Evolutionary conservation across 2,329 filamentous ascomycete genomes (phyloP).

Genomic region (Fusarium liriodendri): DNA sequence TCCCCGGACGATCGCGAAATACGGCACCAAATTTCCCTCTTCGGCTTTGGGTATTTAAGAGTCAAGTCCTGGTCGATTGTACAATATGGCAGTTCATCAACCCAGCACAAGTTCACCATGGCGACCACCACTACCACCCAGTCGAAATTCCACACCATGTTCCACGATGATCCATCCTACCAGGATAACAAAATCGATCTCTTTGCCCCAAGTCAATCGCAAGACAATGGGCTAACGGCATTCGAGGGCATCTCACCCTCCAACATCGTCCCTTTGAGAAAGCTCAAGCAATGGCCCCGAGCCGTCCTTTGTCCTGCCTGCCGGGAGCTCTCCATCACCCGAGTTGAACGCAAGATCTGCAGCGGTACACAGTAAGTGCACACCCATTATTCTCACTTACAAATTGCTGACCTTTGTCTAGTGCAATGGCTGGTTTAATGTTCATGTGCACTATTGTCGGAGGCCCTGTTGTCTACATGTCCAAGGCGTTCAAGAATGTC

Average conservation of each 20-base stretch:
- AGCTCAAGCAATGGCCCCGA: constrained; percentile 38
- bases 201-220: neutral
- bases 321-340: constrained; percentile 33
- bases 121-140: constrained; percentile 5
- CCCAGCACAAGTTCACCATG: neutral
- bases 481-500: constrained; percentile 35
- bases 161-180: neutral
- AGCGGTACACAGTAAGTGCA: constrained; percentile 36
- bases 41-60: neutral
- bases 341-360: constrained; percentile 36
- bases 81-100: neutral
- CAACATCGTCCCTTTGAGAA: constrained; percentile 28
- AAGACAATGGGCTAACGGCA: constrained; percentile 6
- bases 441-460: constrained; percentile 35
- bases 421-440: constrained; percentile 36
- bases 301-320: constrained; percentile 37
- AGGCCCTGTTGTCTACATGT: constrained; percentile 23
- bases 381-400: too few relatives aligned
- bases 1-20: neutral
- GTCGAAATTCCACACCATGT: neutral
- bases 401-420: neutral
- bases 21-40: fast-evolving
- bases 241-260: constrained; percentile 36
- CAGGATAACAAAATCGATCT: constrained; percentile 26
- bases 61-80: neutral